Percentiles rank a stretch among this genome's conserved stretches.
Conservation (phyloP, 2,329 filamentous ascomycete species). For the Dactylellina drechsleri region DNA sequence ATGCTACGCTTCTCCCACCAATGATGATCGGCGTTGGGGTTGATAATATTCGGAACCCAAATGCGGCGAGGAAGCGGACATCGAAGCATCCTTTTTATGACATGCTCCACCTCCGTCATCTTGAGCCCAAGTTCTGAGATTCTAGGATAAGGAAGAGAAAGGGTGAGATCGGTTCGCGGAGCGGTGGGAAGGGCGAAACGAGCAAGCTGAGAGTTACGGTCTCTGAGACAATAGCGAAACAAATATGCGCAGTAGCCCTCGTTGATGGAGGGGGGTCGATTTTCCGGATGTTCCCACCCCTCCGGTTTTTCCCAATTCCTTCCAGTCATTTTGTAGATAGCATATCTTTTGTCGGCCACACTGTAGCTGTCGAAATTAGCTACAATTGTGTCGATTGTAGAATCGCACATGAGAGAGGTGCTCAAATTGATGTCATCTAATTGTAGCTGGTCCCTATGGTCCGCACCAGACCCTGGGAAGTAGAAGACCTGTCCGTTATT, state of each 20-base stretch:
- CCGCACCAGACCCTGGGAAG: constrained; percentile 42
- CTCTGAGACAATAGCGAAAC: constrained; percentile 42
- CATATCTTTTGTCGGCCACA: constrained; percentile 61
- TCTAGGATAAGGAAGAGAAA: constrained; percentile 24
- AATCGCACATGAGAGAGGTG: constrained; percentile 31
- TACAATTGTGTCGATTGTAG: constrained; percentile 34
- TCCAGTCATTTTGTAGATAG: constrained; percentile 78
- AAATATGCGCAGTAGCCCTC: constrained; percentile 44
- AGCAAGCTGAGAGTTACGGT: constrained; percentile 42
- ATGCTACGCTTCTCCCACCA: constrained; percentile 48
- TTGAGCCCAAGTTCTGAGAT: constrained; percentile 20
- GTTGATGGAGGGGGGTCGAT: neutral
- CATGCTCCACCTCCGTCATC: constrained; percentile 37
- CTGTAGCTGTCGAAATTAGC: constrained; percentile 37
- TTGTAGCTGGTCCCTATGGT: constrained; percentile 35
- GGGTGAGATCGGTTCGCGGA: constrained; percentile 18
- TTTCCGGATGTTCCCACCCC: constrained; percentile 63
- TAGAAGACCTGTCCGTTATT: constrained; percentile 37
- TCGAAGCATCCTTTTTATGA: constrained; percentile 46
- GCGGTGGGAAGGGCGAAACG: constrained; percentile 30
- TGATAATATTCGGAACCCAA: constrained; percentile 14
- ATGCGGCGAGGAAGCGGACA: constrained; percentile 44
- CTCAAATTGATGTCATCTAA: constrained; percentile 36
- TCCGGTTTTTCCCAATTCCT: constrained; percentile 66
- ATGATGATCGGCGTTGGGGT: constrained; percentile 14